A percentile compares a stretch with the other conserved stretches of the same genome.
Evolutionary conservation across 305 asterid genomes (phyloP).

Genomic region (Fraxinus velutina): DNA sequence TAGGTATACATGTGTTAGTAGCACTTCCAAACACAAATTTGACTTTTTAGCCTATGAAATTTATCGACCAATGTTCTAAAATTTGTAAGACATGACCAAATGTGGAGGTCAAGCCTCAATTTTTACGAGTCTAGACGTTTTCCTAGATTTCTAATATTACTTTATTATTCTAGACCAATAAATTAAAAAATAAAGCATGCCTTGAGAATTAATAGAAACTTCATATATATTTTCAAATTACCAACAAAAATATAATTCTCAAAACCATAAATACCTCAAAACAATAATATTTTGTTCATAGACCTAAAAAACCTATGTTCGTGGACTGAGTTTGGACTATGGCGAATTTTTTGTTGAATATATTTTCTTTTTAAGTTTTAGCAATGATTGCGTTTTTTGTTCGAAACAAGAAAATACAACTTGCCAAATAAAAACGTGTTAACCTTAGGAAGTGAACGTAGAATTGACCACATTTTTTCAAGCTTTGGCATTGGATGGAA

Average conservation of each 20-base stretch:
- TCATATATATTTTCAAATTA: background rate
- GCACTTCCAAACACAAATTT: background rate
- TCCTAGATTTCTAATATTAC: background rate
- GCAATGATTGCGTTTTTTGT: background rate
- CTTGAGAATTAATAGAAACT: background rate
- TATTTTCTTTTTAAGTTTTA: background rate
- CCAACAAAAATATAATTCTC: no score
- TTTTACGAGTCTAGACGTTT: background rate
- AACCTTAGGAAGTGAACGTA: background rate
- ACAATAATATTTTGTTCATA: background rate
- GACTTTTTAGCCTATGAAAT: background rate
- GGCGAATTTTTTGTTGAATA: background rate
- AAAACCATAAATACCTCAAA: background rate
- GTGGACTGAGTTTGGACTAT: background rate
- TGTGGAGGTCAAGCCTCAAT: background rate
- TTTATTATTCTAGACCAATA: background rate
- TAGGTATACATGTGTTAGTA: background rate
- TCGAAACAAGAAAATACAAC: background rate
- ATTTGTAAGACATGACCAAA: no score
- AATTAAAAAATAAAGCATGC: background rate
- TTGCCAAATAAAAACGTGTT: background rate
- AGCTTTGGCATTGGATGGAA: background rate
- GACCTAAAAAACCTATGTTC: background rate
- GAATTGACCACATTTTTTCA: background rate
- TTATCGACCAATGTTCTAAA: background rate